phyloP scores from a whole-genome alignment of 768 basidiomycete species.

The Serendipita vermifera region DNA sequence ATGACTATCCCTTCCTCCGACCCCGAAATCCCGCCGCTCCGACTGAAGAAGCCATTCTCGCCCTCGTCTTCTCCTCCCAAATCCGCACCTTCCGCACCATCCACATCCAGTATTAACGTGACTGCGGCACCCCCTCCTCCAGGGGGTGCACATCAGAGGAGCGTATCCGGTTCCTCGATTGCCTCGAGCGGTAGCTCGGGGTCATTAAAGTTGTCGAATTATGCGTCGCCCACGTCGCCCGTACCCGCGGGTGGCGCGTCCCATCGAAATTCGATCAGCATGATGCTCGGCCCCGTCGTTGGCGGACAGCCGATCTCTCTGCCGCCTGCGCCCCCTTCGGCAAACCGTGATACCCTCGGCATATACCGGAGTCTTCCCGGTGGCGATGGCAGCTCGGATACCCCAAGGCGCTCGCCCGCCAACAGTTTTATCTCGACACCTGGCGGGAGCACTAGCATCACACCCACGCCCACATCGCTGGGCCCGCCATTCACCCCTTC shows the following conservation, averaged over 20 bases:
- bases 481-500: not conserved
- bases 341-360: no score
- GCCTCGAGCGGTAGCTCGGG: not conserved
- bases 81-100: not conserved
- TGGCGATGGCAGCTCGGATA: no score
- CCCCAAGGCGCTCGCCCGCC: not conserved
- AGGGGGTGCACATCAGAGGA: not conserved
- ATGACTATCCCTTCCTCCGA: not conserved
- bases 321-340: not conserved
- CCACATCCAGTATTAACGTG: not conserved
- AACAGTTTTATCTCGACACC: not conserved
- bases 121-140: not conserved
- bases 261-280: not conserved
- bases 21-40: not conserved
- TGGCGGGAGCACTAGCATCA: no score
- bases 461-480: not conserved
- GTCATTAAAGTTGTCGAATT: not conserved
- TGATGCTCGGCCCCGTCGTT: slow-evolving; percentile 5
- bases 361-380: no score
- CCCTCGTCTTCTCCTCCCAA: not conserved
- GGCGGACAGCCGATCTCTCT: not conserved
- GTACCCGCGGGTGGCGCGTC: not conserved
- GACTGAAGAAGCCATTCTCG: not conserved
- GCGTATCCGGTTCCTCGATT: not conserved
- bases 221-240: not conserved